These are phyloP conservation scores for Colletotrichum sp. DNA, from an alignment of 2,329 filamentous ascomycete genomes.

Conservation along the genomic window DNA sequence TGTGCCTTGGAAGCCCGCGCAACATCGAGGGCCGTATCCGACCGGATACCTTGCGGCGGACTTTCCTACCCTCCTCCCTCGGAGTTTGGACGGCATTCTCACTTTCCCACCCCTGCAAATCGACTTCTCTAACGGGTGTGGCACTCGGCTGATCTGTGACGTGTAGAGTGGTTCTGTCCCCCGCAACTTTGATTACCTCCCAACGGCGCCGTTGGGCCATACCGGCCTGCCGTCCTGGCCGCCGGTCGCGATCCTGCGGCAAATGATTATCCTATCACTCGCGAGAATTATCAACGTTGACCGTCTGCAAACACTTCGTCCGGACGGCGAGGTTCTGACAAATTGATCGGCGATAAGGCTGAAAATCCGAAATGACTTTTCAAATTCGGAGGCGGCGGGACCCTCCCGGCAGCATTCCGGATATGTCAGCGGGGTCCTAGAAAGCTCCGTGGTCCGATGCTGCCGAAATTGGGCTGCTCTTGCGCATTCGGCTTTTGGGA, in stretches of 20 bases:
- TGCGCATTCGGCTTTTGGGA: neutral
- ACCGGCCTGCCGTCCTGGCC: neutral
- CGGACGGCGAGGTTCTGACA: neutral
- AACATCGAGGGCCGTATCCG: neutral
- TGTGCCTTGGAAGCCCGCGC: neutral
- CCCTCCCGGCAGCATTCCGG: neutral
- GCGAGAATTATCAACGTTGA: neutral
- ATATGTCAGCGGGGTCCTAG: neutral
- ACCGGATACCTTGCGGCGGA: neutral
- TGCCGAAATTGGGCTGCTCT: neutral
- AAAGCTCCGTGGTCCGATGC: neutral
- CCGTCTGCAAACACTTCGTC: neutral
- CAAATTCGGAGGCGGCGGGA: neutral
- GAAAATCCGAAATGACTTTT: neutral
- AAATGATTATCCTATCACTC: neutral
- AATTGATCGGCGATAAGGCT: neutral
- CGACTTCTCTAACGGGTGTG: neutral
- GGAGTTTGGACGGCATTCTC: neutral
- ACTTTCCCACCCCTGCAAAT: neutral
- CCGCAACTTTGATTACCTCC: constrained; percentile 5
- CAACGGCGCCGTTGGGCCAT: neutral
- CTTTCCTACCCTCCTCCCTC: neutral
- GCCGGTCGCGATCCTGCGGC: neutral
- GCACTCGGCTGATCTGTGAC: constrained; percentile 2
- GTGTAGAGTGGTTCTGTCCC: constrained; percentile 4